A percentile compares a stretch with the other conserved stretches of the same genome.
Evolutionary conservation across 805 yeast species (phyloP).

Genomic region (Phaffomyces opuntiae): DNA sequence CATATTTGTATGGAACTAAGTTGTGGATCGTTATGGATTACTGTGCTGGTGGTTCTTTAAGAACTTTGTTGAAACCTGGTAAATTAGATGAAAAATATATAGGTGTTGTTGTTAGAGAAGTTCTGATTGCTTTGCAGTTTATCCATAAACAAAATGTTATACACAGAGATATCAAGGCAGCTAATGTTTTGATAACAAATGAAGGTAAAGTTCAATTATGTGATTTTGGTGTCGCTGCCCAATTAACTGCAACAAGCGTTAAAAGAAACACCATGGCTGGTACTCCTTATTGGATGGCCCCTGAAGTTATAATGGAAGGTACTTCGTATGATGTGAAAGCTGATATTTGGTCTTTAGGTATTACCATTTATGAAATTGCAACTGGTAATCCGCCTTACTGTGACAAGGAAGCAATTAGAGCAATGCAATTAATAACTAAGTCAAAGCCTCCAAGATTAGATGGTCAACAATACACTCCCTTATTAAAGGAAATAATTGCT

Average conservation of each 20-base stretch:
- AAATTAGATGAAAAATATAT: constrained; percentile 77
- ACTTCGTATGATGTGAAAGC: constrained; percentile 84
- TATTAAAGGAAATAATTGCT: constrained; percentile 83
- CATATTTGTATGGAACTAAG: constrained; percentile 9
- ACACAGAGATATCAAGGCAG: constrained; percentile 95
- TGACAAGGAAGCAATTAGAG: constrained; percentile 90
- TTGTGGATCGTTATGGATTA: constrained; percentile 68
- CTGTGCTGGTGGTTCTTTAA: constrained; percentile 88
- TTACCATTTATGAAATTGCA: constrained; percentile 88
- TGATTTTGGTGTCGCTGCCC: constrained; percentile 98
- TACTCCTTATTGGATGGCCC: constrained; percentile 99
- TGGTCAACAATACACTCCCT: constrained; percentile 72
- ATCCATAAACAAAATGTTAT: constrained; percentile 89
- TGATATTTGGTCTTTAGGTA: constrained; percentile 96
- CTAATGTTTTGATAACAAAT: constrained; percentile 81
- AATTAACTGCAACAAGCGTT: constrained; percentile 62
- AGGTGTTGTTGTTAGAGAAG: constrained; percentile 79
- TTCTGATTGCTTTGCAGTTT: constrained; percentile 65
- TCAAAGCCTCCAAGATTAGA: constrained; percentile 93
- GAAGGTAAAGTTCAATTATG: constrained; percentile 89
- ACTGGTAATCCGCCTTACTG: constrained; percentile 98
- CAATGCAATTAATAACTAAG: constrained; percentile 88
- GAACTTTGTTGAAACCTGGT: constrained; percentile 78
- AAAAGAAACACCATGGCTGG: constrained; percentile 95
- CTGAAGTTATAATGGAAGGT: constrained; percentile 93